Percentiles rank a stretch among this genome's conserved stretches.
Evolutionary conservation across 2,329 filamentous ascomycete genomes (phyloP).

Genomic region (Pseudodiploospora longispora): DNA sequence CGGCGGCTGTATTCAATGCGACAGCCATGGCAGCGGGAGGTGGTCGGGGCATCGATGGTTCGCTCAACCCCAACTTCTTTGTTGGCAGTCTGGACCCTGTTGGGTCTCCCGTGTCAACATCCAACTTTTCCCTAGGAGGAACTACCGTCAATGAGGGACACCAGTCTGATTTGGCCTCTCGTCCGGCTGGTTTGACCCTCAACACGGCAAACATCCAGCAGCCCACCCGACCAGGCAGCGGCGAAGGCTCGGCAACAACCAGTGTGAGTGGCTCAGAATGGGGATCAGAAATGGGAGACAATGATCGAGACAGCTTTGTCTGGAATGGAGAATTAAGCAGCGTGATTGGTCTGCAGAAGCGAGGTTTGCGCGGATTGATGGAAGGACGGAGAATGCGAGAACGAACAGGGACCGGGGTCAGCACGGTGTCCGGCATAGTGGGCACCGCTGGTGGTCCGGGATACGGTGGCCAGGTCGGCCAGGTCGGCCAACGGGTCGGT

Average conservation of each 20-base stretch:
- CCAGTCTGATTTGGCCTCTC: constrained; percentile 23
- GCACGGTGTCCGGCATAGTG: constrained; percentile 11
- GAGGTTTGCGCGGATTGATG: constrained; percentile 86
- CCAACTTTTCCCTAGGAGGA: constrained; percentile 25
- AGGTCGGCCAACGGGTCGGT: constrained; percentile 33
- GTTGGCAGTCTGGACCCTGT: constrained; percentile 40
- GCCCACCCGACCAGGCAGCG: constrained; percentile 32
- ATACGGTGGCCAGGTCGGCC: constrained; percentile 11
- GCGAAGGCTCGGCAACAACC: constrained; percentile 40
- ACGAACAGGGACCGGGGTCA: constrained; percentile 42
- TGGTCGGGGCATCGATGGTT: constrained; percentile 69
- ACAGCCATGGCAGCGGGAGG: constrained; percentile 96
- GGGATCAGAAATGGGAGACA: constrained; percentile 46
- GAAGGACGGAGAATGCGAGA: constrained; percentile 83
- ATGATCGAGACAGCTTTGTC: constrained; percentile 42
- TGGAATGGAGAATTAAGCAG: constrained; percentile 80
- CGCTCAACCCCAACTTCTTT: constrained; percentile 55
- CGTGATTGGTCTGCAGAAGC: constrained; percentile 91
- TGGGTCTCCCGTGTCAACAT: constrained; percentile 23
- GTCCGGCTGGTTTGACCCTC: constrained; percentile 37
- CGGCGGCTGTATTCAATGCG: constrained; percentile 94
- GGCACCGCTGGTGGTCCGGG: constrained; percentile 14
- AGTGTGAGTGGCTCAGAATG: constrained; percentile 48
- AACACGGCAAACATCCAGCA: constrained; percentile 34
- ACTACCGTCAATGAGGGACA: constrained; percentile 21